phyloP scores from a whole-genome alignment of 495 filamentous ascomycete species.

The Platismatia glauca region DNA sequence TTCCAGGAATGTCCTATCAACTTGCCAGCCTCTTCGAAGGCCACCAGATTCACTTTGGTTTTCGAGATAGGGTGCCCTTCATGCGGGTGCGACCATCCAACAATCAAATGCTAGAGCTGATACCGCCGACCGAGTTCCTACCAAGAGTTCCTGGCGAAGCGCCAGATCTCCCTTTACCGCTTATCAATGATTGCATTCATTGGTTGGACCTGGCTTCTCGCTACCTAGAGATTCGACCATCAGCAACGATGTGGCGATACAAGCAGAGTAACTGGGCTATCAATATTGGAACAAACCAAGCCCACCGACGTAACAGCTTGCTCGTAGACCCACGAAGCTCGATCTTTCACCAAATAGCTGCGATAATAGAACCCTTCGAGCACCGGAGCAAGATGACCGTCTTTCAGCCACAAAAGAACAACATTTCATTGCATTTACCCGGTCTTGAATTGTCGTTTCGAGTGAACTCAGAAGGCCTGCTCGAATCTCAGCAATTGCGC shows the following conservation, averaged over 20 bases:
- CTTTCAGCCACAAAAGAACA: conserved; percentile 9
- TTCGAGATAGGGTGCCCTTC: conserved; percentile 30
- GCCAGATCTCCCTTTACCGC: conserved; percentile 35
- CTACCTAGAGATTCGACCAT: conserved; percentile 43
- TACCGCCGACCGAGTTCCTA: conserved; percentile 2
- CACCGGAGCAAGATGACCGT: conserved; percentile 2
- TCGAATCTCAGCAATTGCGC: conserved; percentile 45
- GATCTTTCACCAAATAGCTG: conserved; percentile 2
- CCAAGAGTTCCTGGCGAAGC: background rate
- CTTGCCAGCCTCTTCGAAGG: conserved; percentile 26
- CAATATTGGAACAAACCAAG: background rate
- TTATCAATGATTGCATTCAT: conserved; percentile 44
- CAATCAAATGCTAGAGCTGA: conserved; percentile 6
- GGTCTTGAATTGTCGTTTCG: conserved; percentile 13
- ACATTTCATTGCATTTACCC: conserved; percentile 9
- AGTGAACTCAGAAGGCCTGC: conserved; percentile 12
- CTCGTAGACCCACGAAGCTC: conserved; percentile 16
- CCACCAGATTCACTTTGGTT: conserved; percentile 43
- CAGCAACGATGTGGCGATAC: conserved; percentile 31
- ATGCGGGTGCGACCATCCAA: conserved; percentile 29
- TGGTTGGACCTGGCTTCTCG: conserved; percentile 46
- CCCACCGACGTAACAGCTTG: background rate
- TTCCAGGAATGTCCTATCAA: conserved; percentile 39
- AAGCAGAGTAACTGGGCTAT: conserved; percentile 16
- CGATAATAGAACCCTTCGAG: conserved; percentile 15